Conservation (phyloP, 257 asterid species). For the Gentiana dahurica region DNA sequence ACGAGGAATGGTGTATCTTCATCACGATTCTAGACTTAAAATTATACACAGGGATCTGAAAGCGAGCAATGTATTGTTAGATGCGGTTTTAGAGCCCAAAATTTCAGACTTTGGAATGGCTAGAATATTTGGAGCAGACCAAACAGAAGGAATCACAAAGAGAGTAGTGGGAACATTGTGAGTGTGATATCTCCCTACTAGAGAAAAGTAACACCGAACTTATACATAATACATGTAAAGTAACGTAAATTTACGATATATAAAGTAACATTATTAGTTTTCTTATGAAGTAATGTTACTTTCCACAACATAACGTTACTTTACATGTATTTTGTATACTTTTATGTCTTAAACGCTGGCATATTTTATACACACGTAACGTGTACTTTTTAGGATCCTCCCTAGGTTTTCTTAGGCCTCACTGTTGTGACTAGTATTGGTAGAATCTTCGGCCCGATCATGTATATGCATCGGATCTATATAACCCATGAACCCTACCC, state of each 20-base stretch:
- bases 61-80: constrained; percentile 26
- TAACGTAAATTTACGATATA: not conserved
- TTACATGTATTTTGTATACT: no score
- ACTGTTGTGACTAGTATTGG: no score
- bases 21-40: constrained; percentile 23
- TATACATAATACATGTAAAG: not conserved
- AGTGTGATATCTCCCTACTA: not conserved
- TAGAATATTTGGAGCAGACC: constrained; percentile 21
- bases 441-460: no score
- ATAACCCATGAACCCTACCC: no score
- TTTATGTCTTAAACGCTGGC: no score
- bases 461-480: no score
- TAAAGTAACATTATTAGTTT: not conserved
- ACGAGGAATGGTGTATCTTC: constrained; percentile 27
- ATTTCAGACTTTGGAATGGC: constrained; percentile 38
- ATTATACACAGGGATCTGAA: constrained; percentile 32
- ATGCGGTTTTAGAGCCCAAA: constrained; percentile 24
- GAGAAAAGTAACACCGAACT: no score
- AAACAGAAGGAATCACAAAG: constrained; percentile 21
- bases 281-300: no score
- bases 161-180: constrained; percentile 31
- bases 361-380: no score
- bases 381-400: no score
- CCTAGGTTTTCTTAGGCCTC: no score
- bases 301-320: no score